phyloP scores from a whole-genome alignment of 192 early-diverging fungal genomes.

The Coemansia sp. region DNA sequence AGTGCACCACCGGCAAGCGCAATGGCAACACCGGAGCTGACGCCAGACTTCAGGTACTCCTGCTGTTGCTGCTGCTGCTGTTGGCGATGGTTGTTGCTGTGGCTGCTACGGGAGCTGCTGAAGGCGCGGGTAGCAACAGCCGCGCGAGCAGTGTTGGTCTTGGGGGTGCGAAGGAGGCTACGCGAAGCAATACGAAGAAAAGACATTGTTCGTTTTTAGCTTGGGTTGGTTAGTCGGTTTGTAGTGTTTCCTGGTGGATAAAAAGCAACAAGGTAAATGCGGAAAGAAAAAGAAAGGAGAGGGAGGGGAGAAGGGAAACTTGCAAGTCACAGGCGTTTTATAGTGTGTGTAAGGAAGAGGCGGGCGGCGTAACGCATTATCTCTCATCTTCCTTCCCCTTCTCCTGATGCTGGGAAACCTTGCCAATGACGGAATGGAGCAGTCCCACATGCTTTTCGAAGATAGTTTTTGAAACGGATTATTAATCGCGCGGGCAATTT shows the following conservation, averaged over 20 bases:
- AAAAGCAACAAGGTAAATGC: neutral
- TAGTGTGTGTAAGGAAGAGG: too few species aligned
- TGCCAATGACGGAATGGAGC: too few species aligned
- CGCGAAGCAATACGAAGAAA: constrained; percentile 29
- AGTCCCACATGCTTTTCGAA: too few species aligned
- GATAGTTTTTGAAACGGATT: too few species aligned
- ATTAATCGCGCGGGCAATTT: too few species aligned
- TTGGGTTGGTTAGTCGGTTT: neutral
- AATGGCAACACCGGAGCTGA: constrained; percentile 30
- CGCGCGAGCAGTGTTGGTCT: neutral
- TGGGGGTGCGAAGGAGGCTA: neutral
- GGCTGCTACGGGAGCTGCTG: constrained; percentile 20
- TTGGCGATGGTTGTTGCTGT: constrained; percentile 1
- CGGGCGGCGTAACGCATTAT: too few species aligned
- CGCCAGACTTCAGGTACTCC: constrained; percentile 31
- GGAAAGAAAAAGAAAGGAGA: neutral
- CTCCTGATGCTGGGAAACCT: too few species aligned
- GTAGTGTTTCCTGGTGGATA: neutral
- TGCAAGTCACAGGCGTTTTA: too few species aligned
- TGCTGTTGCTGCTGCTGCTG: constrained; percentile 29
- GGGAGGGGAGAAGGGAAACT: neutral
- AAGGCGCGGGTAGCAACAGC: constrained; percentile 16
- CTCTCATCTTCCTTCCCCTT: too few species aligned
- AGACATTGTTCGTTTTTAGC: constrained; percentile 15
- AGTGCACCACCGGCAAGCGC: constrained; percentile 54